A percentile compares a stretch with the other conserved stretches of the same genome.
Conservation (phyloP, 2,329 filamentous ascomycete species). For the Penicillium sp. region DNA sequence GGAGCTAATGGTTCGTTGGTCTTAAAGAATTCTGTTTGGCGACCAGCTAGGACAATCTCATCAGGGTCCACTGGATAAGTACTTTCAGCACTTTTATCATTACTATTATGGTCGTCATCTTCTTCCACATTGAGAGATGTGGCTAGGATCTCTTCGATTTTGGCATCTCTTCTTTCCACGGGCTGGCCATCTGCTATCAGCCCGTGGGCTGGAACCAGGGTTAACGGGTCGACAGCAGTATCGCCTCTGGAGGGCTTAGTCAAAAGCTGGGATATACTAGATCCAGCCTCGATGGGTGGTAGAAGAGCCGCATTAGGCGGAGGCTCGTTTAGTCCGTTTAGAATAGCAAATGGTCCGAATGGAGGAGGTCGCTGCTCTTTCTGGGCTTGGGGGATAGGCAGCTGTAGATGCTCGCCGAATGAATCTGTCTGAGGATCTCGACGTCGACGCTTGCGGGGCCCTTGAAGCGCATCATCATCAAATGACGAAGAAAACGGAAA, state of each 20-base stretch:
- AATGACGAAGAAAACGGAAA: conserved; percentile 43
- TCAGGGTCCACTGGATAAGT: conserved; percentile 7
- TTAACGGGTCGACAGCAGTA: conserved; percentile 24
- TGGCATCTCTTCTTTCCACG: conserved; percentile 34
- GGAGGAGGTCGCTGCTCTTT: conserved; percentile 46
- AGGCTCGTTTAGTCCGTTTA: conserved; percentile 63
- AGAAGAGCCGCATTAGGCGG: conserved; percentile 61
- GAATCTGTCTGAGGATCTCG: conserved; percentile 43
- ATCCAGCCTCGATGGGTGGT: conserved; percentile 58
- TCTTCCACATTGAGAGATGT: conserved; percentile 25
- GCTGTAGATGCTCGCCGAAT: conserved; percentile 47
- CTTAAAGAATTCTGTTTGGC: conserved; percentile 10
- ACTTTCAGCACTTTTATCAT: conserved; percentile 15
- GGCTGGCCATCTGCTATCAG: conserved; percentile 22
- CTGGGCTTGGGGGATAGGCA: conserved; percentile 50
- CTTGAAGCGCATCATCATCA: conserved; percentile 36
- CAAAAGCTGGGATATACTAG: conserved; percentile 37
- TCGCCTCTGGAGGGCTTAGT: conserved; percentile 35
- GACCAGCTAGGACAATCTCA: background rate
- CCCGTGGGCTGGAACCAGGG: conserved; percentile 16
- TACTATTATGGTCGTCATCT: conserved; percentile 17
- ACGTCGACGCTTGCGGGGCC: conserved; percentile 44
- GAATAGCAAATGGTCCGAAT: conserved; percentile 47
- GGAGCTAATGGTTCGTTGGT: conserved; percentile 4
- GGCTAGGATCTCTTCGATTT: conserved; percentile 38